phyloP scores from a whole-genome alignment of 129 eudicot genomes.

The Lactuca sativa region DNA sequence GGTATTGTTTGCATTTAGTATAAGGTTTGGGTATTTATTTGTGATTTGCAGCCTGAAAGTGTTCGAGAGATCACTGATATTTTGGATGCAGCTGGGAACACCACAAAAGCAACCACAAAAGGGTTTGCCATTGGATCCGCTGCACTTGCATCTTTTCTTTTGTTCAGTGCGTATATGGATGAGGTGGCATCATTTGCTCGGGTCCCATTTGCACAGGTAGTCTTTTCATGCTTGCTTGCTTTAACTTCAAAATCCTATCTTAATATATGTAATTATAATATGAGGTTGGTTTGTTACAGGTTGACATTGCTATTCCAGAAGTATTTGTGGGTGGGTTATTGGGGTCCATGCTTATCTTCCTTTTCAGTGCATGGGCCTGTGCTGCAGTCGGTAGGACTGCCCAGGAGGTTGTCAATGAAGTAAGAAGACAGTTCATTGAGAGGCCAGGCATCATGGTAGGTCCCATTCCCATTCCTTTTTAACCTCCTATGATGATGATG shows the following conservation, averaged over 20 bases:
- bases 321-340: slow-evolving; percentile 92
- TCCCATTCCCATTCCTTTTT: background rate
- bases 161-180: slow-evolving; percentile 99
- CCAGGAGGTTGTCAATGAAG: slow-evolving; percentile 98
- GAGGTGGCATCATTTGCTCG: slow-evolving; percentile 88
- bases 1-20: background rate
- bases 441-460: slow-evolving; percentile 98
- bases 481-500: background rate
- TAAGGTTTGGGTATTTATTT: too few species aligned
- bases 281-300: slow-evolving; percentile 41
- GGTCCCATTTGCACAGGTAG: slow-evolving; percentile 70
- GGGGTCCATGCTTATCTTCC: slow-evolving; percentile 96
- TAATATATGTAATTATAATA: too few species aligned
- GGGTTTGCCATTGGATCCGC: slow-evolving; percentile 99
- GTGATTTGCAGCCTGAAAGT: slow-evolving; percentile 80
- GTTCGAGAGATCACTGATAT: slow-evolving; percentile 92
- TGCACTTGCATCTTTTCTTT: slow-evolving; percentile 95
- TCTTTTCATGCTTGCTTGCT: background rate
- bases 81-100: slow-evolving; percentile 97
- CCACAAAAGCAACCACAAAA: slow-evolving; percentile 97
- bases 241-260: too few species aligned
- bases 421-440: slow-evolving; percentile 96
- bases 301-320: slow-evolving; percentile 97
- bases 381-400: slow-evolving; percentile 98
- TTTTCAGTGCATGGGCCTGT: slow-evolving; percentile 99